Evolutionary conservation across 495 filamentous ascomycete genomes (phyloP).

Genomic region (Geoglossum glabrum): DNA sequence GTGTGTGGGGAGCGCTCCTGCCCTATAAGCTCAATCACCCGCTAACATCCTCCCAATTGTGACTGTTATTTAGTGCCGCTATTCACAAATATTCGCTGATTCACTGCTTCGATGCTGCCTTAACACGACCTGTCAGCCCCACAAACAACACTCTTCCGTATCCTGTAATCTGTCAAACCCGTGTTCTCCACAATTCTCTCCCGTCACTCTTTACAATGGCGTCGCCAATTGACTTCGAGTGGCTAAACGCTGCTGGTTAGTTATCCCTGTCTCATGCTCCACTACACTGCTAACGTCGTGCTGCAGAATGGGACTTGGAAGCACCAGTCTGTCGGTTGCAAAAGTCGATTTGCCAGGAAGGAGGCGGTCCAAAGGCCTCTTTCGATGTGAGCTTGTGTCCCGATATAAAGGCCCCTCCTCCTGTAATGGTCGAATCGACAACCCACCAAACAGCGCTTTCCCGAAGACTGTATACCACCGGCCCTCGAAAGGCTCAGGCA

Average conservation of each 20-base stretch:
- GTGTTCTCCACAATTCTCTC: too few species aligned
- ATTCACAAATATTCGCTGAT: too few species aligned
- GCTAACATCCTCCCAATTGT: too few species aligned
- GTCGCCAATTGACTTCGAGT: neutral
- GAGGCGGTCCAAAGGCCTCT: neutral
- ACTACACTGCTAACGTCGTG: neutral
- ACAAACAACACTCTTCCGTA: too few species aligned
- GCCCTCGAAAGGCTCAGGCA: neutral
- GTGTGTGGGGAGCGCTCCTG: too few species aligned
- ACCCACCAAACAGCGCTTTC: neutral
- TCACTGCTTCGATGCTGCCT: too few species aligned
- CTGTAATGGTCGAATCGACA: neutral
- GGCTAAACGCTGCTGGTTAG: neutral
- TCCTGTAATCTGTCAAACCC: too few species aligned
- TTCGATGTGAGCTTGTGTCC: neutral
- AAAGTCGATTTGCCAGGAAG: neutral
- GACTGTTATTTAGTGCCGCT: too few species aligned
- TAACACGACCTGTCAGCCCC: too few species aligned
- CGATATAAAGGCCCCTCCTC: neutral
- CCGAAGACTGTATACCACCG: neutral
- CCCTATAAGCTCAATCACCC: too few species aligned
- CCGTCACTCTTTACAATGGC: neutral
- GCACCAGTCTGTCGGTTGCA: neutral
- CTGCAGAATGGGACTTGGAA: neutral
- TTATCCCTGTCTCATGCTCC: neutral